These are phyloP conservation scores for Rhodamnia rubescens DNA, from an alignment of 345 rosid species.

Conservation along the genomic window DNA sequence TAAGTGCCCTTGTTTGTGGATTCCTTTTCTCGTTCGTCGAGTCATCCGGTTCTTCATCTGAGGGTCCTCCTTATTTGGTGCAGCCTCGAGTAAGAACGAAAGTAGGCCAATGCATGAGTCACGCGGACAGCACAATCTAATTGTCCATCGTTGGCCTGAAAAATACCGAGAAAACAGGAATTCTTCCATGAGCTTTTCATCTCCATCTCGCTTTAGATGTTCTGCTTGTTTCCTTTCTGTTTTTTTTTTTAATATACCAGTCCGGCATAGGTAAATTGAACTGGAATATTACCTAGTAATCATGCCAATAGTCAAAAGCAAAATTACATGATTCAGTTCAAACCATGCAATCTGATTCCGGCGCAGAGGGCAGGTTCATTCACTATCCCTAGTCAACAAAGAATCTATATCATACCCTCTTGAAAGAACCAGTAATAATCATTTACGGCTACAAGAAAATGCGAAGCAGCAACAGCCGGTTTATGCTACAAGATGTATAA, in stretches of 20 bases:
- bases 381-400: not conserved
- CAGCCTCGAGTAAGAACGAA: conserved; percentile 3
- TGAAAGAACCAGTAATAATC: not conserved
- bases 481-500: not conserved
- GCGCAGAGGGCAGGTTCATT: not conserved
- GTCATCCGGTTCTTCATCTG: not conserved
- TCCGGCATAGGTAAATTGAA: not conserved
- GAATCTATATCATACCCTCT: not conserved
- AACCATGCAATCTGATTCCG: not conserved
- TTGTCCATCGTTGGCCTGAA: not conserved
- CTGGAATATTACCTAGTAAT: not conserved
- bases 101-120: not conserved
- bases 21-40: not conserved
- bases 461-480: not conserved
- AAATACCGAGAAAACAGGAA: not conserved
- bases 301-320: not conserved
- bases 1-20: not conserved
- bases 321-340: not conserved
- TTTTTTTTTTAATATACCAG: no score
- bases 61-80: not conserved
- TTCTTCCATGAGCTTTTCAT: not conserved
- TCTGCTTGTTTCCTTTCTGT: not conserved
- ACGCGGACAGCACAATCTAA: not conserved
- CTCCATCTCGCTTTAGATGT: not conserved
- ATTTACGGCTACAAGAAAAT: not conserved